Base-by-base conservation (phyloP, 148 eudicot species). In the Rhododendron ferrugineum region DNA sequence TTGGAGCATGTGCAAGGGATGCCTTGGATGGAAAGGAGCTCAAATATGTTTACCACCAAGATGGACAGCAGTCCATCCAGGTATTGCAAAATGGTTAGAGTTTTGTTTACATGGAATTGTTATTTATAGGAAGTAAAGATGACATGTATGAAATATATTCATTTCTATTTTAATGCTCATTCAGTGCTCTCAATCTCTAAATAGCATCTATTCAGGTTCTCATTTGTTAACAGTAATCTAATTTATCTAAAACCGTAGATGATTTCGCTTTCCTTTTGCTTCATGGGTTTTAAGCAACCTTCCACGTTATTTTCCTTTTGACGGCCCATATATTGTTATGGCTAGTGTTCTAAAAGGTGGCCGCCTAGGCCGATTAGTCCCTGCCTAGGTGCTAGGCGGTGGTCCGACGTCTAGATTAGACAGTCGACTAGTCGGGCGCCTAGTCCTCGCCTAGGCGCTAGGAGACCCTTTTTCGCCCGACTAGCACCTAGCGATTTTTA, bases 1-100 rank as follows among this genome's bases (percentile, higher is more conserved):
- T 97, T 52, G 99, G 99, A 82, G 98, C 96, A 81, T 97, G 99
- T 78, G 93, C 93, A 44, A 93, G 84, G 78, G 91, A 97, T 79
- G 98, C 98, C 34, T 88, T 94, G 40, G 98, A 97, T 89, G 82
- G 84, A 42, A 83, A 89, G 73, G 99, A 97, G 90, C 94, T 97
- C 87, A 97, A 95, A 86, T 95, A 91, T 90, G 94, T 92, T 86
- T 97, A 95, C 88, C 96, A 97, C 88, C 88, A 85, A 85, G 94
- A 95, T 88, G 98, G 99, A 42, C 99, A 91, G 87, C 86, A 94
- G 87, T 91, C 85, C 78, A 90, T 97, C 80, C 87, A 94, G 98
- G 99, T 97, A 87, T 28, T 79, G 22, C 15, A 68, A 56, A 77
- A 37, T 75, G 82, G 79, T 68, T 26, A 47, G 32, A 30, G 79